Evolutionary conservation across 306 rosid species (phyloP), one percentile per base, ranked within the genome.

Genomic region (Medicago arabica): DNA sequence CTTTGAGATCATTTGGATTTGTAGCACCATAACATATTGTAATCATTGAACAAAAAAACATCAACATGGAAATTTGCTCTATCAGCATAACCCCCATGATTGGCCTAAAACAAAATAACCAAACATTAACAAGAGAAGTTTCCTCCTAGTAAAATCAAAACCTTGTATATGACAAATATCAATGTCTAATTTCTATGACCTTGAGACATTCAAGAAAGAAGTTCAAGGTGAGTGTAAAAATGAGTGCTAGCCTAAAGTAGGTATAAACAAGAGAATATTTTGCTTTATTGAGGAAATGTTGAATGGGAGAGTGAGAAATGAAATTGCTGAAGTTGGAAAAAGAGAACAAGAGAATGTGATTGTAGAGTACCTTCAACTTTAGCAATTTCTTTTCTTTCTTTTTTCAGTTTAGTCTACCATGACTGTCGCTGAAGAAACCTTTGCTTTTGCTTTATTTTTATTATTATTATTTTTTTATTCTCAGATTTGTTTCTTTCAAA

Each of bases 1-100:
- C 86, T 80, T 87, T 83, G 74, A 87, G 67, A 81, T 90, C 98
- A 78, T 80, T 86, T 9, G 86, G 85, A 80, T 87, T 67, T n/a
- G 98, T 90, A 44, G 77, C 79, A 71, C 86, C 79, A 71, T 70
- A 70, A 78, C 75, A 78, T 81, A 75, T 64, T 65, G 64, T 60
- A 7, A 82, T 46, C 3, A 85, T 43, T 3, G 83, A 58, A 58
- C 82, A 83, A 55, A 85, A 68, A 71, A 68, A n/a, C 6, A 88
- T 14, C 62, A 63, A 81, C 69, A 66, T 34, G 25, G 75, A 78
- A 2, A 90, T 23, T 81, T 62, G 41, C 76, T 61, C 71, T 59
- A 40, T 17, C 34, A 66, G 53, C 18, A 7, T 23, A 68, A 55
- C 67, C 82, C 71, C 88, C 91, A 87, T 85, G 39, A 47, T 65